phyloP scores from a whole-genome alignment of 768 basidiomycete genomes.

The Hydnum rufescens region DNA sequence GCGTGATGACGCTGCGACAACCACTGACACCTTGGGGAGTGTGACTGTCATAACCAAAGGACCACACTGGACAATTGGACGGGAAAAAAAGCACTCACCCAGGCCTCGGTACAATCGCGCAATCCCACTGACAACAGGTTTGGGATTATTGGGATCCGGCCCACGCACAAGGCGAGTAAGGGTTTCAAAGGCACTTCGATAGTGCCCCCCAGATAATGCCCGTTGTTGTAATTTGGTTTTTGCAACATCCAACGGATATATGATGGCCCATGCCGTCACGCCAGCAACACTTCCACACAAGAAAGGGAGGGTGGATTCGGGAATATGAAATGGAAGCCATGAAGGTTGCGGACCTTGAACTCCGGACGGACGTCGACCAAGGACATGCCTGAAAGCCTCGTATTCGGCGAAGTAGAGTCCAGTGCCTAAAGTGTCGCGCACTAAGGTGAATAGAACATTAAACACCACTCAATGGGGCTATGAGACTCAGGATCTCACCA shows the following conservation, averaged over 20 bases:
- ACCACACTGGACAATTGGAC: background rate
- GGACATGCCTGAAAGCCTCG: constrained; percentile 71
- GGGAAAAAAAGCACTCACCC: constrained; percentile 20
- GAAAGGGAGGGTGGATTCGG: constrained; percentile 60
- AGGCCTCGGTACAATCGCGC: constrained; percentile 81
- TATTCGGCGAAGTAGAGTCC: constrained; percentile 89
- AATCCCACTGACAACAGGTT: constrained; percentile 46
- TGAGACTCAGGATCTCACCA: constrained; percentile 15
- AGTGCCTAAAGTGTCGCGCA: constrained; percentile 78
- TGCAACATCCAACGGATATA: constrained; percentile 88
- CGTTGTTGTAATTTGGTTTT: constrained; percentile 96
- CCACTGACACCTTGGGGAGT: constrained; percentile 44
- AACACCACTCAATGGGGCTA: background rate
- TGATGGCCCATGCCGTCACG: constrained; percentile 55
- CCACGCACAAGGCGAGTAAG: constrained; percentile 65
- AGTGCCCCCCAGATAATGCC: constrained; percentile 56
- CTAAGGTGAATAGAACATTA: no score
- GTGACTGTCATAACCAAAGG: background rate
- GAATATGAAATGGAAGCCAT: constrained; percentile 59
- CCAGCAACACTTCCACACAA: constrained; percentile 80
- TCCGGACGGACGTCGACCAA: constrained; percentile 57
- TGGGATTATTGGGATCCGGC: constrained; percentile 54
- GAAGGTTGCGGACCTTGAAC: constrained; percentile 67
- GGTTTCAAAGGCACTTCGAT: constrained; percentile 54
- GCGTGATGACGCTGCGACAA: constrained; percentile 76